phyloP scores from a whole-genome alignment of 2,329 filamentous ascomycete genomes.

The Aureobasidium mangrovei region DNA sequence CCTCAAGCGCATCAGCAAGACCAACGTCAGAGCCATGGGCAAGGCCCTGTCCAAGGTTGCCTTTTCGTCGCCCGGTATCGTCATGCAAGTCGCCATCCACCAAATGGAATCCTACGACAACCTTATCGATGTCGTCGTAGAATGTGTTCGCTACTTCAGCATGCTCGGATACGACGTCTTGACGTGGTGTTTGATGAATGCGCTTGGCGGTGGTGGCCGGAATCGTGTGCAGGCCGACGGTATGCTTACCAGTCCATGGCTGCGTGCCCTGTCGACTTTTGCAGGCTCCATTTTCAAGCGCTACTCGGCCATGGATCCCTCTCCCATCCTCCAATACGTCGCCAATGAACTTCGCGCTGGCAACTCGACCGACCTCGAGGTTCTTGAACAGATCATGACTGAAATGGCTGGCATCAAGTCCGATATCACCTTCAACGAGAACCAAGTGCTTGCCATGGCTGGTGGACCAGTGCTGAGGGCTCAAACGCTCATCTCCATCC shows the following conservation, averaged over 20 bases:
- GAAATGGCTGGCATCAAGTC: conserved; percentile 92
- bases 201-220: conserved; percentile 50
- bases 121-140: conserved; percentile 86
- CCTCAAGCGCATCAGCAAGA: conserved; percentile 81
- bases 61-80: conserved; percentile 79
- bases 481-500: conserved; percentile 69
- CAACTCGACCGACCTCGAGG: conserved; percentile 83
- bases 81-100: conserved; percentile 79
- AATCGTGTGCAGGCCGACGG: conserved; percentile 55
- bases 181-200: conserved; percentile 81
- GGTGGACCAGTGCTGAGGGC: conserved; percentile 72
- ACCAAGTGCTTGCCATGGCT: conserved; percentile 78
- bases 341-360: conserved; percentile 71
- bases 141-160: conserved; percentile 90
- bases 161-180: conserved; percentile 87
- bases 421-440: conserved; percentile 78
- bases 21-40: conserved; percentile 78
- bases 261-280: conserved; percentile 83
- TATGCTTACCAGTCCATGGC: conserved; percentile 80
- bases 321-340: conserved; percentile 82
- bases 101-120: conserved; percentile 94
- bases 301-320: conserved; percentile 74
- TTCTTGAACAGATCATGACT: conserved; percentile 80
- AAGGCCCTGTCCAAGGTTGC: conserved; percentile 86
- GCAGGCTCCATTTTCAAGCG: conserved; percentile 82